Base-by-base conservation (phyloP, 257 asterid genomes). In the Nicotiana undulata region DNA sequence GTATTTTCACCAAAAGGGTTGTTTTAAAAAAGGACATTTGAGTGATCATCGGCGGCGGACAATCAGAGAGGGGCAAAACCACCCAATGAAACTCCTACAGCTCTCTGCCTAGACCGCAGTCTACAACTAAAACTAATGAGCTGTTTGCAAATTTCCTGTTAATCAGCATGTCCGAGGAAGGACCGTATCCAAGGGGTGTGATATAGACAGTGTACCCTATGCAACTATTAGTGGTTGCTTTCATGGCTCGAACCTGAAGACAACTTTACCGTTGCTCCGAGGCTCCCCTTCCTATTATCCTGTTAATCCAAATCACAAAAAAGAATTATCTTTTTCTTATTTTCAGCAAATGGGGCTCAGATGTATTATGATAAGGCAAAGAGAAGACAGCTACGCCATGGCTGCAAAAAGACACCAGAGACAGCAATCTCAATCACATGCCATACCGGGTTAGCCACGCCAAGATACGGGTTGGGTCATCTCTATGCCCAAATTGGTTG, bases 391-490 rank as follows among this genome's bases (percentile, higher is more conserved):
- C 49, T 40, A 40, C 3, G 49, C 49, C 3, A 79, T 82, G 82
- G 86, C 84, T 85, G 87, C 85, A 79, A 80, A 80, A 59, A 26
- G 28, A 26, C 60, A 52, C 77, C 51, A 53, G 84, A 53, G 2
- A 40, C 49, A 40, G 3, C 2, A 29, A 29, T 29, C 32, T 29
- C 32, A 46, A 49, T 34, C 80, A 68, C n/a, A 9, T 0, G 66
- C 68, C 90, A 29, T 65, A 40, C 51, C 79, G 75, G 81, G 78
- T 81, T 75, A 7, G 83, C 86, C 84, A 63, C 11, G 72, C 92
- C 89, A 87, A 85, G 90, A 85, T 87, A 85, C 83, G 63, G 84
- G 65, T 78, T 82, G 68, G 59, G n/a, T 77, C 56, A 68, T 51
- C 80, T 51, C 81, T 5, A 40, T 68, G 80, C 82, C 82, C 80